Evolutionary conservation across 192 early-diverging fungal genomes (phyloP).

Genomic region (Rhizophagus clarus): DNA sequence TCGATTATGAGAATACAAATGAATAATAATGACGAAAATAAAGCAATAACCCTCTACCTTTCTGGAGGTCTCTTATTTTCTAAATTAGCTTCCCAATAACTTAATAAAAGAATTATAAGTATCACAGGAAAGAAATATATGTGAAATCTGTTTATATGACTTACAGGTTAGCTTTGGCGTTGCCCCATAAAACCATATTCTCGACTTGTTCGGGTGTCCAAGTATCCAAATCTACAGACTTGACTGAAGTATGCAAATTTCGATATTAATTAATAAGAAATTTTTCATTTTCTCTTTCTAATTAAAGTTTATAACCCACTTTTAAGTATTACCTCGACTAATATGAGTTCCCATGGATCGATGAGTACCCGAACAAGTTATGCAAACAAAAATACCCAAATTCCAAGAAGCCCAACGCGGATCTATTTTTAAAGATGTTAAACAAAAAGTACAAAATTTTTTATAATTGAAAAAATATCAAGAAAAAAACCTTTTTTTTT

Average conservation of each 20-base stretch:
- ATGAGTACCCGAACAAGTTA: slow-evolving; percentile 73
- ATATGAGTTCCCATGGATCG: slow-evolving; percentile 86
- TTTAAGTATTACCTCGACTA: slow-evolving; percentile 63
- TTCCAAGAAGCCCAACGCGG: slow-evolving; percentile 74
- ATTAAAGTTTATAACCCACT: not conserved
- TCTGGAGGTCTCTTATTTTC: slow-evolving; percentile 53
- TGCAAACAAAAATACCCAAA: slow-evolving; percentile 63
- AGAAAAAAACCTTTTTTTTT: slow-evolving; percentile 64
- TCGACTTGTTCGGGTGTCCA: slow-evolving; percentile 81
- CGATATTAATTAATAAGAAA: slow-evolving; percentile 18
- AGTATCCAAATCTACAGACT: slow-evolving; percentile 79
- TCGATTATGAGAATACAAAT: slow-evolving; percentile 2
- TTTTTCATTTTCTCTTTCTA: not conserved
- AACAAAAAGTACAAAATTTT: not conserved
- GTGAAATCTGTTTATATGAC: not conserved
- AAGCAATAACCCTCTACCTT: slow-evolving; percentile 38
- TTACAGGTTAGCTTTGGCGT: slow-evolving; percentile 68
- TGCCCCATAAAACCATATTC: slow-evolving; percentile 81
- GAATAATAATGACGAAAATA: no score
- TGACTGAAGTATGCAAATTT: slow-evolving; percentile 54
- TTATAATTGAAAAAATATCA: not conserved
- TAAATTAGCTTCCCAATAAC: slow-evolving; percentile 60
- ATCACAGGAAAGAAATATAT: not conserved
- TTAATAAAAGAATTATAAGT: slow-evolving; percentile 24
- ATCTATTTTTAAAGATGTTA: slow-evolving; percentile 47